Percentiles rank a stretch among this genome's conserved stretches.
phyloP scores from a whole-genome alignment of 228 moss, liverwort and hornwort species.

The Sphagnum fallax region DNA sequence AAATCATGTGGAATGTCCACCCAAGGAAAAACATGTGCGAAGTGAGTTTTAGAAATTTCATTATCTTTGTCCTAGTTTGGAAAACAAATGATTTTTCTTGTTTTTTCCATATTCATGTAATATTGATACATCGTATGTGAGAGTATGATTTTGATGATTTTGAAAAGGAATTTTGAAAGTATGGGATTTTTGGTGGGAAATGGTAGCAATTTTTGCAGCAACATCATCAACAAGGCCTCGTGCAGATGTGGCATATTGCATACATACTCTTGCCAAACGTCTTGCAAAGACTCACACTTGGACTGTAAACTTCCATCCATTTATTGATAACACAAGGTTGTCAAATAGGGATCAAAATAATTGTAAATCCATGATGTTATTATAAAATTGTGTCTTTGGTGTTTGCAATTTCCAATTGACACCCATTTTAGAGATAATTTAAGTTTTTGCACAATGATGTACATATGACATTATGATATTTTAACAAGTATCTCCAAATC shows the following conservation, averaged over 20 bases:
- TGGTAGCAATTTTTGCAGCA: slow-evolving; percentile 88
- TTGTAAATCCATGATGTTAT: too few species aligned
- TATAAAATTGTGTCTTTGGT: too few species aligned
- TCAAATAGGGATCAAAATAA: too few species aligned
- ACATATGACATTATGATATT: too few species aligned
- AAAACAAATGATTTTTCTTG: background rate
- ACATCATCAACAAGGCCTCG: slow-evolving; percentile 88
- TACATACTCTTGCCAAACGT: slow-evolving; percentile 85
- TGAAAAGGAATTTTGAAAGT: background rate
- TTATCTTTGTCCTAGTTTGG: background rate
- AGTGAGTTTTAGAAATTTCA: slow-evolving; percentile 41
- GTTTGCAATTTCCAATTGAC: too few species aligned
- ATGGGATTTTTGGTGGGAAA: background rate
- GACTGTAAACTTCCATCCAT: slow-evolving; percentile 43
- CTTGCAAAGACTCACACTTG: slow-evolving; percentile 96
- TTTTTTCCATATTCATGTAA: background rate
- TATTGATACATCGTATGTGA: too few species aligned
- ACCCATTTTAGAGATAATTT: too few species aligned
- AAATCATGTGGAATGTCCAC: slow-evolving; percentile 92
- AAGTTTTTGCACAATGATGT: too few species aligned
- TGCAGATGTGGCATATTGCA: slow-evolving; percentile 94
- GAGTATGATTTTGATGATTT: too few species aligned
- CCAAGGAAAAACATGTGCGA: slow-evolving; percentile 97
- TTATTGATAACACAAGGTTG: background rate
- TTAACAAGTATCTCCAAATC: too few species aligned